Base-by-base conservation (phyloP, 305 asterid genomes). In the Fraxinus paxiana region DNA sequence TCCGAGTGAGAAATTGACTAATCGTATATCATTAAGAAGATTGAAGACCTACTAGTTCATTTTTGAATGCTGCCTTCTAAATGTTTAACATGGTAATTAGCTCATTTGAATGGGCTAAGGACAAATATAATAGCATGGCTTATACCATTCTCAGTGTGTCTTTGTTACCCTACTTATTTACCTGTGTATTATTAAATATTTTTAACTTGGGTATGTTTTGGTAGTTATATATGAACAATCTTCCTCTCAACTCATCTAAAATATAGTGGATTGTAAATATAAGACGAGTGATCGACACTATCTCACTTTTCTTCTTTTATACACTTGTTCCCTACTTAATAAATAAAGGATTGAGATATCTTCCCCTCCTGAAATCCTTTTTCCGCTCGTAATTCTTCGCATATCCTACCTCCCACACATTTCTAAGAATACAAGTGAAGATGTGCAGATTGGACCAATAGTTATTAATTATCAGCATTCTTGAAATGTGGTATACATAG, bases 71-170 rank as follows among this genome's bases (percentile, higher is more conserved):
- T 35, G 4, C 5, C 31, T 22, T 26, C 63, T 33, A 72, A 41
- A 67, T 43, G 43, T 18, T 67, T 75, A 13, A 61, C 79, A n/a
- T 69, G 75, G 38, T 77, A 37, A 71, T 69, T 17, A 35, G 63
- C 46, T 70, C 20, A 35, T 69, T 34, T 37, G n/a, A 63, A 73
- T 51, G 65, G 73, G 41, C 51, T 38, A 73, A 61, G 46, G 72
- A 37, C 30, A 75, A 38, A 77, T 72, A 17, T 59, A 37, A 61
- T 59, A 6, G 69, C 69, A 18, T 18, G 26, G 69, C 13, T 59
- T 20, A 59, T 59, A 59, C 69, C 30, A 20, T 18, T 18, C 69
- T 20, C 69, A 17, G 28, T 7, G 69, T 59, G 30, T 59, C 69
- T 59, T 59, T 28, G 9, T 13, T 59, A 59, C 30, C 67, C 13